A percentile compares a stretch with the other conserved stretches of the same genome.
phyloP scores from a whole-genome alignment of 75 land plant genomes.

The Picea glauca region DNA sequence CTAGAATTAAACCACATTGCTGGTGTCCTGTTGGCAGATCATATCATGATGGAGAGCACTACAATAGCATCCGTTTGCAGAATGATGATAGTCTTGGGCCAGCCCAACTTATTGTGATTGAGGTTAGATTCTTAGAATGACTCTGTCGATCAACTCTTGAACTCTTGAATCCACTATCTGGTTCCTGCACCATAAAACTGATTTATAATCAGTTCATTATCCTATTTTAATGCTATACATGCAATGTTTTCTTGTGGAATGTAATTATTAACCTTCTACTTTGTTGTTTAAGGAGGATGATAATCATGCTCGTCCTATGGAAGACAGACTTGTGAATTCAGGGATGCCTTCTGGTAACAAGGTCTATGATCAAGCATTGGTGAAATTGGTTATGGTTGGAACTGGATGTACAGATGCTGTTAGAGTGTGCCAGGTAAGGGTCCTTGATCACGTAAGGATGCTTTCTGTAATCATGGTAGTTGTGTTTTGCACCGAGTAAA shows the following conservation, averaged over 20 bases:
- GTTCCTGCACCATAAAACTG: too few species aligned
- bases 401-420: constrained; percentile 54
- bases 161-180: neutral
- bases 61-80: constrained; percentile 75
- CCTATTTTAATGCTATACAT: neutral
- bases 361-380: constrained; percentile 14
- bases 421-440: constrained; percentile 51
- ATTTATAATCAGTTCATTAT: neutral
- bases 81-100: constrained; percentile 76
- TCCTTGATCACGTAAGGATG: neutral
- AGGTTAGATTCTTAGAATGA: constrained; percentile 33
- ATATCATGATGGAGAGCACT: constrained; percentile 92
- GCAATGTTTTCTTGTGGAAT: neutral
- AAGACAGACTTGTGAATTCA: constrained; percentile 20
- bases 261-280: neutral
- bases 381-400: constrained; percentile 68
- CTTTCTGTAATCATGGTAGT: neutral
- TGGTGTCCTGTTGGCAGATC: constrained; percentile 45
- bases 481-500: neutral
- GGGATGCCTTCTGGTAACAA: constrained; percentile 9
- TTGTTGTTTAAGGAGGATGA: constrained; percentile 46
- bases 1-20: neutral
- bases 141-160: neutral
- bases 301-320: constrained; percentile 41
- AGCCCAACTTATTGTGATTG: constrained; percentile 60